Evolutionary conservation across 2,329 filamentous ascomycete genomes (phyloP).

Genomic region (Cordyceps javanica): DNA sequence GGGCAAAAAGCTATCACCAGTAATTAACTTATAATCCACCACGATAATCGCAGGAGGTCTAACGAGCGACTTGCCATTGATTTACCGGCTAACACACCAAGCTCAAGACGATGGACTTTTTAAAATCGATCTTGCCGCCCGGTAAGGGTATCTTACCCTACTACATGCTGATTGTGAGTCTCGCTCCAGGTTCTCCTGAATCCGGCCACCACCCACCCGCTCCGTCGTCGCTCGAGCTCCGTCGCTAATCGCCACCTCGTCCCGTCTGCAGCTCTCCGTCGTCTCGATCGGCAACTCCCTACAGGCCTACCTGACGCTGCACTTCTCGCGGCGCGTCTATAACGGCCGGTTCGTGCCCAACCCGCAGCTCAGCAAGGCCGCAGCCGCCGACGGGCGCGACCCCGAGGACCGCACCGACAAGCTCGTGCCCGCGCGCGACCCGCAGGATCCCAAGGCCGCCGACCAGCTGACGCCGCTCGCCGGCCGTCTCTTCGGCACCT

Average conservation of each 20-base stretch:
- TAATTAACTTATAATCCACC: neutral
- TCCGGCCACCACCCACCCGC: neutral
- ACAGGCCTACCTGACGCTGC: constrained; percentile 74
- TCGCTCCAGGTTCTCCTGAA: neutral
- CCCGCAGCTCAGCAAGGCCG: constrained; percentile 34
- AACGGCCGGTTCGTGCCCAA: constrained; percentile 55
- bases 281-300: constrained; percentile 79
- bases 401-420: constrained; percentile 12
- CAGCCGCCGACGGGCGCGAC: constrained; percentile 19
- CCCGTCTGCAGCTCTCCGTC: constrained; percentile 60
- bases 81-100: neutral
- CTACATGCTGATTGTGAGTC: constrained; percentile 50
- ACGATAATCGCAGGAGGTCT: no score
- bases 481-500: constrained; percentile 78
- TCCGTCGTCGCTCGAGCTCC: neutral
- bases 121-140: constrained; percentile 40
- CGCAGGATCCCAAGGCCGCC: constrained; percentile 37
- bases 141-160: constrained; percentile 51
- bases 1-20: neutral
- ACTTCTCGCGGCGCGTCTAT: constrained; percentile 85
- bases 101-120: constrained; percentile 34
- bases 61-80: neutral
- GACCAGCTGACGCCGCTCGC: constrained; percentile 69
- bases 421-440: constrained; percentile 11
- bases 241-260: neutral